A percentile compares a stretch with the other conserved stretches of the same genome.
Evolutionary conservation across 1,284 basidiomycete genomes (phyloP).

Genomic region (Vanrija sp.): DNA sequence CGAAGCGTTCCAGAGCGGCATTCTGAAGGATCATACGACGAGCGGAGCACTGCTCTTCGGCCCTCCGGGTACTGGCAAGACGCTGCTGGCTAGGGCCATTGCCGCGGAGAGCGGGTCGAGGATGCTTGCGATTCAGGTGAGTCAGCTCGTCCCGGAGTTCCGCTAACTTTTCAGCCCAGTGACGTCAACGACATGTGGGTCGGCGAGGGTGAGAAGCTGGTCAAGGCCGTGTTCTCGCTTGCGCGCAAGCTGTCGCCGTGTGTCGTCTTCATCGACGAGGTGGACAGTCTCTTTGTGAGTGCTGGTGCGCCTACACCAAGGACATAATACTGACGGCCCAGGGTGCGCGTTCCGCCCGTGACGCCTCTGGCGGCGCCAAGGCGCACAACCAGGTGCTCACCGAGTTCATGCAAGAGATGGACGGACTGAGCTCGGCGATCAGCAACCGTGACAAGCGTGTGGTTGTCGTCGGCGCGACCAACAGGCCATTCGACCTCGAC

Average conservation of each 20-base stretch:
- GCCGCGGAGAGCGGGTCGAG: conserved; percentile 86
- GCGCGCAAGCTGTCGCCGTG: conserved; percentile 84
- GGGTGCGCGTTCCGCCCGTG: conserved; percentile 76
- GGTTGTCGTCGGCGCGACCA: conserved; percentile 92
- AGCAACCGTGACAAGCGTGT: conserved; percentile 74
- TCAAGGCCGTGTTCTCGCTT: conserved; percentile 83
- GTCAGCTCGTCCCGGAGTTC: not conserved
- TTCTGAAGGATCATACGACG: conserved; percentile 84
- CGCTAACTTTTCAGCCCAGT: conserved; percentile 44
- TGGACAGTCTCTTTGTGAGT: conserved; percentile 73
- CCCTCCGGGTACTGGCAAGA: conserved; percentile 89
- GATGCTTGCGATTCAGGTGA: conserved; percentile 66
- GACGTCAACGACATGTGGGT: conserved; percentile 61
- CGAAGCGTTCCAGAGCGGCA: conserved; percentile 81
- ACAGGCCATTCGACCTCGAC: conserved; percentile 56
- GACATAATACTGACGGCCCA: too few relatives aligned
- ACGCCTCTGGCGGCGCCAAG: conserved; percentile 69
- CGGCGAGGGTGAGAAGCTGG: conserved; percentile 91
- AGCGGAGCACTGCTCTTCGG: conserved; percentile 83
- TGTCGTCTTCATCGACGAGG: conserved; percentile 93
- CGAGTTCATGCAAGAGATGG: conserved; percentile 99
- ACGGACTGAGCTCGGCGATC: conserved; percentile 65
- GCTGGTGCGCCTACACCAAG: too few relatives aligned
- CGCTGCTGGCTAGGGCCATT: conserved; percentile 80
- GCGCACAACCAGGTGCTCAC: conserved; percentile 62